These are phyloP conservation scores for Citrus maxima DNA, from an alignment of 345 rosid species.

Conservation along the genomic window DNA sequence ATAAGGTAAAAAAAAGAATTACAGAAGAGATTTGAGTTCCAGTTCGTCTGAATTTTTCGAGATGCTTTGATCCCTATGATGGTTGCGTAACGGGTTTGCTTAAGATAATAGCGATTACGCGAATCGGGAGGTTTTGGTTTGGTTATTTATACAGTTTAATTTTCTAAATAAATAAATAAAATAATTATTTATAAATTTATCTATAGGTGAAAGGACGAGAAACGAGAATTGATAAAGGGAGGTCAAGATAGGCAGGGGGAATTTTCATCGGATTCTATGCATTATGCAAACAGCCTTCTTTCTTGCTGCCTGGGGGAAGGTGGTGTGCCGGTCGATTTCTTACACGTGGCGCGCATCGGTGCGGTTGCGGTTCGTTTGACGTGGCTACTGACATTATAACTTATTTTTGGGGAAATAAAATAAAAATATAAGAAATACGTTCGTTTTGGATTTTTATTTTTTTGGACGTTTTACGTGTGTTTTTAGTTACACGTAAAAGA, in stretches of 20 bases:
- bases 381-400: background rate
- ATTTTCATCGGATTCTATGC: background rate
- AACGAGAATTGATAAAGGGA: background rate
- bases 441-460: too few species aligned
- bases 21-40: slow-evolving; percentile 28
- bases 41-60: background rate
- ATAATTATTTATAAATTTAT: background rate
- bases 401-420: too few species aligned
- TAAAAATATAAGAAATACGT: too few species aligned
- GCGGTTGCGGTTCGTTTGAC: background rate
- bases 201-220: background rate
- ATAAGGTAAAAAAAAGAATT: slow-evolving; percentile 24
- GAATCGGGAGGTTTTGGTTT: background rate
- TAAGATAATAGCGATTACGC: slow-evolving; percentile 22
- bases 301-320: background rate
- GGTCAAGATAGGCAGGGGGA: background rate
- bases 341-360: background rate
- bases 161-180: too few species aligned
- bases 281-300: background rate
- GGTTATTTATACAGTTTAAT: background rate
- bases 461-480: too few species aligned
- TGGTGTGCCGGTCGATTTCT: background rate
- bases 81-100: slow-evolving; percentile 34
- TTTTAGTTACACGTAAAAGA: too few species aligned
- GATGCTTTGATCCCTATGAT: slow-evolving; percentile 14